Conservation (phyloP, 2,329 filamentous ascomycete genomes). For the Rutstroemia sp. region DNA sequence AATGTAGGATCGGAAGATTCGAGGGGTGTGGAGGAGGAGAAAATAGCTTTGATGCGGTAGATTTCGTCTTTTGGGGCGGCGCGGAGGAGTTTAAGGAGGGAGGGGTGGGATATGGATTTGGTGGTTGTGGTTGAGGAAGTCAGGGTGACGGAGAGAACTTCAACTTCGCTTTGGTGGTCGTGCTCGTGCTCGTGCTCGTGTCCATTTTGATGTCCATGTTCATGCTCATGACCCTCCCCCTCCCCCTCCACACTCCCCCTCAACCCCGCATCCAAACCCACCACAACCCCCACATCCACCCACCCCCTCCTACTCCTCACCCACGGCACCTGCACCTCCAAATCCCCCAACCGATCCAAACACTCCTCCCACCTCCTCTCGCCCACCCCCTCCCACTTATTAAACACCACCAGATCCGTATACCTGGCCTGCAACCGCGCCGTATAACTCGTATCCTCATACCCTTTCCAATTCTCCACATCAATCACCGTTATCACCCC, state of each 20-base stretch:
- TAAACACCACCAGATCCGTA: slow-evolving; percentile 65
- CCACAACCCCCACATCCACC: slow-evolving; percentile 71
- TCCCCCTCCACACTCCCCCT: slow-evolving; percentile 47
- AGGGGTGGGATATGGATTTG: neutral
- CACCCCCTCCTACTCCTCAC: slow-evolving; percentile 78
- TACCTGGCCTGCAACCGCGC: slow-evolving; percentile 66
- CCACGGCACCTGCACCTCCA: slow-evolving; percentile 61
- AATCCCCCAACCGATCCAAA: slow-evolving; percentile 57
- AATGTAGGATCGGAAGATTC: slow-evolving; percentile 43
- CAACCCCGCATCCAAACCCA: slow-evolving; percentile 81
- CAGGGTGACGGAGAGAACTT: slow-evolving; percentile 79
- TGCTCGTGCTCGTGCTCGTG: slow-evolving; percentile 30
- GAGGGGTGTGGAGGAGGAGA: slow-evolving; percentile 42
- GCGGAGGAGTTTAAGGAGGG: slow-evolving; percentile 46
- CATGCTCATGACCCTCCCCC: slow-evolving; percentile 41
- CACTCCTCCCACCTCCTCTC: slow-evolving; percentile 57
- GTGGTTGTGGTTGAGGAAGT: slow-evolving; percentile 22
- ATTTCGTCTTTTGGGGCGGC: slow-evolving; percentile 84
- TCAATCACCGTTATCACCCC: slow-evolving; percentile 67
- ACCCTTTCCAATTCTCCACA: slow-evolving; percentile 70
- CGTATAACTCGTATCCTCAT: slow-evolving; percentile 63
- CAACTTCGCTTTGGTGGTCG: slow-evolving; percentile 76
- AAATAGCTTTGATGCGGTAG: slow-evolving; percentile 81
- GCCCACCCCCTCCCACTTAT: slow-evolving; percentile 62
- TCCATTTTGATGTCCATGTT: slow-evolving; percentile 4